Evolutionary conservation across 495 filamentous ascomycete genomes (phyloP).

Genomic region (Neurospora sp.): DNA sequence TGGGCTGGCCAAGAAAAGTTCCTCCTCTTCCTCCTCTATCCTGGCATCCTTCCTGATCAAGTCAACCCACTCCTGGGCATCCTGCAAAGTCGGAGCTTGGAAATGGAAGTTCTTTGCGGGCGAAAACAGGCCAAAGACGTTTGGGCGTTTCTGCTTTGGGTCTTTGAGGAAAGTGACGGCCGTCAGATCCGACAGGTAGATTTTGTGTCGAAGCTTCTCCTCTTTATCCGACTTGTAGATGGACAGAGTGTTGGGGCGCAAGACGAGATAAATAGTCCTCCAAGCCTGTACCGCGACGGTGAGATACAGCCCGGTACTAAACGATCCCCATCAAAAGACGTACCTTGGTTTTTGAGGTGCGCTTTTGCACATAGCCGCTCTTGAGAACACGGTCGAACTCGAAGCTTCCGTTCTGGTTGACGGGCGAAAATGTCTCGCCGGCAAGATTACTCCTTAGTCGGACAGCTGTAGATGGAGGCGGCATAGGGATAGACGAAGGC

Average conservation of each 20-base stretch:
- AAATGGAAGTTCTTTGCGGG: constrained; percentile 87
- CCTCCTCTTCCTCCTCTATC: constrained; percentile 76
- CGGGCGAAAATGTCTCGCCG: constrained; percentile 39
- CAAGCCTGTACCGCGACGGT: constrained; percentile 48
- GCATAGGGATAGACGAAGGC: constrained; percentile 14
- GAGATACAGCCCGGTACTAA: constrained; percentile 1
- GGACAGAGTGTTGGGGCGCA: constrained; percentile 86
- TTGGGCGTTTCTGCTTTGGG: constrained; percentile 64
- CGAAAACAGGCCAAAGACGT: constrained; percentile 91
- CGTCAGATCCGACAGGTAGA: constrained; percentile 81
- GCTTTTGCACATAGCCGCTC: constrained; percentile 72
- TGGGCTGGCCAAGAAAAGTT: constrained; percentile 60
- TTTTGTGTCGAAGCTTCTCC: constrained; percentile 76
- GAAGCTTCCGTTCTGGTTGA: constrained; percentile 92
- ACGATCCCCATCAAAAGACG: constrained; percentile 8
- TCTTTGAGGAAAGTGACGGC: constrained; percentile 83
- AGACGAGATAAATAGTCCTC: constrained; percentile 83
- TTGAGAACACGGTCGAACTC: constrained; percentile 91
- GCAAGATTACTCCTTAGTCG: constrained; percentile 13
- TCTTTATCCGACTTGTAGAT: constrained; percentile 91
- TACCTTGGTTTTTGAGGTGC: constrained; percentile 91
- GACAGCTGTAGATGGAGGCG: constrained; percentile 8
- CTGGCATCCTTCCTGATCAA: constrained; percentile 69
- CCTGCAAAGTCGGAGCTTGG: constrained; percentile 57
- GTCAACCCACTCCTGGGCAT: constrained; percentile 80